Evolutionary conservation across 2,329 filamentous ascomycete genomes (phyloP).

Genomic region (Xylariaceae sp.): DNA sequence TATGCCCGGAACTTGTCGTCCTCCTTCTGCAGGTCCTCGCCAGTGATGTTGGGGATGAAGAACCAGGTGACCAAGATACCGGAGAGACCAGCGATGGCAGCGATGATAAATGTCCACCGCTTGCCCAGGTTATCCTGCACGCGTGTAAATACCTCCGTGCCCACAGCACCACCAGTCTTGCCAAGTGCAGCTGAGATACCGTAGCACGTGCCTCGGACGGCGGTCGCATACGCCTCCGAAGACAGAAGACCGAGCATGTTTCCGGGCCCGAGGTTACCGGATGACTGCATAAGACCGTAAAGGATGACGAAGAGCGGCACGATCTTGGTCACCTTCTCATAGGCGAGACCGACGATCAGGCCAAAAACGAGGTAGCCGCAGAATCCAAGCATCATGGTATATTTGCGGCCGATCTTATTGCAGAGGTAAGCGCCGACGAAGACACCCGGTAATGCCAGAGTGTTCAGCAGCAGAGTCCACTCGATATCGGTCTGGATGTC

Average conservation of each 20-base stretch:
- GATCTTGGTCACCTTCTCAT: slow-evolving; percentile 11
- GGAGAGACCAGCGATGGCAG: slow-evolving; percentile 9
- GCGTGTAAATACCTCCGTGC: slow-evolving; percentile 11
- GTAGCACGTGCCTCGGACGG: slow-evolving; percentile 12
- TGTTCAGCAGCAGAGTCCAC: slow-evolving; percentile 10
- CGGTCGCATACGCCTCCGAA: slow-evolving; percentile 11
- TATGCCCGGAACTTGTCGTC: slow-evolving; percentile 12
- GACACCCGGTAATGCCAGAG: slow-evolving; percentile 7
- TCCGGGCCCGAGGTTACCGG: slow-evolving; percentile 12
- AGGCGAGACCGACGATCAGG: slow-evolving; percentile 10
- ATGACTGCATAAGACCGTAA: slow-evolving; percentile 14
- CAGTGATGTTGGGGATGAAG: slow-evolving; percentile 10
- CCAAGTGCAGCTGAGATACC: slow-evolving; percentile 14
- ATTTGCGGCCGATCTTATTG: slow-evolving; percentile 12
- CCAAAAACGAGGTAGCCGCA: slow-evolving; percentile 12
- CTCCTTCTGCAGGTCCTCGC: slow-evolving; percentile 8
- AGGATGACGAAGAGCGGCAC: slow-evolving; percentile 14
- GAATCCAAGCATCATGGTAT: slow-evolving; percentile 14
- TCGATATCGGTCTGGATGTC: slow-evolving; percentile 9
- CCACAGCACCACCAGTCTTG: slow-evolving; percentile 9
- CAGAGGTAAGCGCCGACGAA: slow-evolving; percentile 14
- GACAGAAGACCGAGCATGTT: slow-evolving; percentile 14
- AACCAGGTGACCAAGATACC: slow-evolving; percentile 13
- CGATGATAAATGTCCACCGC: slow-evolving; percentile 14
- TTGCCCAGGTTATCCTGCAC: slow-evolving; percentile 13